Percentiles rank a stretch among this genome's conserved stretches.
Evolutionary conservation across 2,329 filamentous ascomycete genomes (phyloP).

Genomic region (Botrytis galanthina): DNA sequence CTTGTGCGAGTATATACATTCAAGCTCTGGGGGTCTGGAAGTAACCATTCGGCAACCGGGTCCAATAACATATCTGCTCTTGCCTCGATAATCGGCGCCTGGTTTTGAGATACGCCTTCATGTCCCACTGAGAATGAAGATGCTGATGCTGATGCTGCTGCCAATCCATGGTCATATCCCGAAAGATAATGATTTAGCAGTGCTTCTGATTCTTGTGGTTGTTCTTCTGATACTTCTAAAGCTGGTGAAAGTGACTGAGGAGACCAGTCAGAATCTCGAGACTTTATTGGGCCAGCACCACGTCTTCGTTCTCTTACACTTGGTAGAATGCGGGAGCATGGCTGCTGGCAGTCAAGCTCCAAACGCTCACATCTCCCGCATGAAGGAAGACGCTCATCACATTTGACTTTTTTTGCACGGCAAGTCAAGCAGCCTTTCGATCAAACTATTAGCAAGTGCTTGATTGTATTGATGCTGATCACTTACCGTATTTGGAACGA

Average conservation of each 20-base stretch:
- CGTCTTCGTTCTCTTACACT: constrained; percentile 37
- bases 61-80: not conserved
- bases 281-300: constrained; percentile 31
- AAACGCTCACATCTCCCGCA: constrained; percentile 26
- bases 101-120: not conserved
- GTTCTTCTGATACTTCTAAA: not conserved
- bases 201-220: not conserved
- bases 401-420: constrained; percentile 22
- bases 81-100: not conserved
- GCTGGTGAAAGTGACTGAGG: constrained; percentile 27
- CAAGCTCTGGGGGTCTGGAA: not conserved
- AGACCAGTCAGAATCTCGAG: constrained; percentile 37
- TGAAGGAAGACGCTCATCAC: constrained; percentile 14
- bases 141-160: not conserved
- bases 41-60: not conserved
- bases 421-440: constrained; percentile 21
- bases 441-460: not conserved
- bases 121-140: not conserved
- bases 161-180: not conserved
- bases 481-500: constrained; percentile 15
- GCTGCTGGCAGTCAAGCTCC: constrained; percentile 27
- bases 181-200: not conserved
- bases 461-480: not conserved
- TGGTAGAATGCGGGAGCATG: constrained; percentile 28
- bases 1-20: not conserved